Conservation (phyloP, 2,329 filamentous ascomycete species). For the Xylariaceae sp. region DNA sequence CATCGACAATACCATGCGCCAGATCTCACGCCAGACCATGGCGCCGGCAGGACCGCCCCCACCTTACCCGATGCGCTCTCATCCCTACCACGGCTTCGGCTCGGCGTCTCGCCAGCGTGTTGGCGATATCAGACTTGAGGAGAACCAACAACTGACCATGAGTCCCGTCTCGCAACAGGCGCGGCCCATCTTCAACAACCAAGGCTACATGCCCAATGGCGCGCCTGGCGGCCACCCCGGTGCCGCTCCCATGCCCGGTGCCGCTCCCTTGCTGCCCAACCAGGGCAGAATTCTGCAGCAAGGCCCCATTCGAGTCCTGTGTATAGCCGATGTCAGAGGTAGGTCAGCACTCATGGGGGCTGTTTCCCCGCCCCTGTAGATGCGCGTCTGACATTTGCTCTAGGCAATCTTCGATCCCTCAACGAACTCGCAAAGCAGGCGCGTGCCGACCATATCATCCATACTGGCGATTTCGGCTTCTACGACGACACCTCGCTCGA, state of each 20-base stretch:
- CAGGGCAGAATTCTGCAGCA: constrained; percentile 60
- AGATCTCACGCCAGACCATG: no score
- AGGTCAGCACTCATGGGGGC: no score
- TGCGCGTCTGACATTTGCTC: no score
- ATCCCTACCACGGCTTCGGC: no score
- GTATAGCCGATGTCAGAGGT: constrained; percentile 68
- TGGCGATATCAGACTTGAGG: constrained; percentile 11
- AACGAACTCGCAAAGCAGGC: constrained; percentile 95
- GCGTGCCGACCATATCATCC: constrained; percentile 93
- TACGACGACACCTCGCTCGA: constrained; percentile 95
- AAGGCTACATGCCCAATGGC: constrained; percentile 58
- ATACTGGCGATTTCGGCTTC: constrained; percentile 98
- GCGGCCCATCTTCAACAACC: constrained; percentile 38
- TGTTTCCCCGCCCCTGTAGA: no score
- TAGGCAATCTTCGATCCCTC: constrained; percentile 89
- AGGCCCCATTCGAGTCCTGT: constrained; percentile 59
- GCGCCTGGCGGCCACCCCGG: constrained; percentile 36
- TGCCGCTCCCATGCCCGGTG: constrained; percentile 45
- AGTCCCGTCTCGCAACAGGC: constrained; percentile 25
- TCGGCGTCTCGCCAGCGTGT: not conserved
- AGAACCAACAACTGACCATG: constrained; percentile 10
- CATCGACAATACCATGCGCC: no score
- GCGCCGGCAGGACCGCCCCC: not conserved
- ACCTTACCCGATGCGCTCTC: no score
- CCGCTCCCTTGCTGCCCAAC: constrained; percentile 58